Evolutionary conservation across 495 filamentous ascomycete species (phyloP).

Genomic region (Massariosphaeria phaeospora): DNA sequence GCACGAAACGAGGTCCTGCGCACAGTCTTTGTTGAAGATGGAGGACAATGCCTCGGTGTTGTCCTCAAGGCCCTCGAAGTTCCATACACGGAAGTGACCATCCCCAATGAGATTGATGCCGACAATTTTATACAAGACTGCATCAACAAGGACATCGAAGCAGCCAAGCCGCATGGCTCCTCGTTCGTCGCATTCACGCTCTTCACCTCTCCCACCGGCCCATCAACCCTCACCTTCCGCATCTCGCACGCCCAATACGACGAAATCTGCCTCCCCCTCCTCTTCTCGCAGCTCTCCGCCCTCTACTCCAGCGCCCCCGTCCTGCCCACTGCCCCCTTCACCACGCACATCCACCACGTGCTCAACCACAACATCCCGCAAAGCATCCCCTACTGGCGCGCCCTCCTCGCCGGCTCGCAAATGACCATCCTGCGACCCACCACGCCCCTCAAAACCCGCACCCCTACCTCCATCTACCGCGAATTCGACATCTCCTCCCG

Average conservation of each 20-base stretch:
- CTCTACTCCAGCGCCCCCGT: slow-evolving; percentile 50
- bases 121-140: slow-evolving; percentile 49
- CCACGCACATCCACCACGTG: slow-evolving; percentile 54
- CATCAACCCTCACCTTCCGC: slow-evolving; percentile 58
- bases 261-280: slow-evolving; percentile 60
- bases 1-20: slow-evolving; percentile 54
- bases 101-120: slow-evolving; percentile 45
- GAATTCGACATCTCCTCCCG: slow-evolving; percentile 45
- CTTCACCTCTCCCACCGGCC: slow-evolving; percentile 47
- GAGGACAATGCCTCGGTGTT: slow-evolving; percentile 56
- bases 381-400: slow-evolving; percentile 54
- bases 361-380: slow-evolving; percentile 45
- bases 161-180: slow-evolving; percentile 54
- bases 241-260: slow-evolving; percentile 75
- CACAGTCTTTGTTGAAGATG: slow-evolving; percentile 60
- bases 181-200: slow-evolving; percentile 60
- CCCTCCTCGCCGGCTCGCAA: slow-evolving; percentile 49
- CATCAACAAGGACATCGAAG: slow-evolving; percentile 48
- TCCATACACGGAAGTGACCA: slow-evolving; percentile 51
- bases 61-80: slow-evolving; percentile 53
- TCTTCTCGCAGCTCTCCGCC: slow-evolving; percentile 52
- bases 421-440: slow-evolving; percentile 44
- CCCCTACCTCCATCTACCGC: slow-evolving; percentile 41
- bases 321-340: slow-evolving; percentile 49
- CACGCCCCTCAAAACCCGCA: slow-evolving; percentile 28